Evolutionary conservation across 371 early-diverging fungal genomes (phyloP).

Genomic region (Mortierella sp.): DNA sequence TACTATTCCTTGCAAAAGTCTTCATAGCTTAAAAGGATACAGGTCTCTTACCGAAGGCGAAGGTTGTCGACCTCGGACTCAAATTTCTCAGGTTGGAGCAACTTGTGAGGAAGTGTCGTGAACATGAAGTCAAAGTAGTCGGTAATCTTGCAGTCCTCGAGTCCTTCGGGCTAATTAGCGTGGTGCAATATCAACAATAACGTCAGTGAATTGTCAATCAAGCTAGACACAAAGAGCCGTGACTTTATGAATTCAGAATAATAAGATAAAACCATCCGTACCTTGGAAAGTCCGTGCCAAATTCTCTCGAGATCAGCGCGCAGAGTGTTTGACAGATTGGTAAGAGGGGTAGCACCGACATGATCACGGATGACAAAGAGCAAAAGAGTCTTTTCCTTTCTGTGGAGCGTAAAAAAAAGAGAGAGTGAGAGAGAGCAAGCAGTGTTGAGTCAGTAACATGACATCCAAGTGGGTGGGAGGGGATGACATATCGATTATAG

Average conservation of each 20-base stretch:
- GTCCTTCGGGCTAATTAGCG: conserved; percentile 78
- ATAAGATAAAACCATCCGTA: conserved; percentile 28
- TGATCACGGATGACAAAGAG: conserved; percentile 98
- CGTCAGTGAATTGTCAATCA: not conserved
- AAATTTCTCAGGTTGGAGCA: conserved; percentile 88
- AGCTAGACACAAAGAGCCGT: not conserved
- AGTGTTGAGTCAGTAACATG: not conserved
- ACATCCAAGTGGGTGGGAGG: not conserved
- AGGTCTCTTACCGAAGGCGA: conserved; percentile 67
- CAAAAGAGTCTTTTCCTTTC: conserved; percentile 88
- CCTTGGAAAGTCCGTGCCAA: conserved; percentile 91
- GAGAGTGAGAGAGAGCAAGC: not conserved
- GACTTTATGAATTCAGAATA: not conserved
- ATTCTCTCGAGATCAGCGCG: conserved; percentile 88
- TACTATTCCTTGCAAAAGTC: too few relatives aligned
- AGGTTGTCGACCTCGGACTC: conserved; percentile 78
- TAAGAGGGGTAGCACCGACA: conserved; percentile 89
- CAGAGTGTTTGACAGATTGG: conserved; percentile 84
- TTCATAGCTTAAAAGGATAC: too few relatives aligned
- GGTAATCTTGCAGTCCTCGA: conserved; percentile 80
- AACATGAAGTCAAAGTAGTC: conserved; percentile 96
- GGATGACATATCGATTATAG: not conserved
- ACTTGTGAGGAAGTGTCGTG: conserved; percentile 93
- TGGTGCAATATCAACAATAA: not conserved
- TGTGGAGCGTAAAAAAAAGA: conserved; percentile 21